Percentiles rank a stretch among this genome's conserved stretches.
Evolutionary conservation across 2,329 filamentous ascomycete species (phyloP).

Genomic region (Penicillium sp.): DNA sequence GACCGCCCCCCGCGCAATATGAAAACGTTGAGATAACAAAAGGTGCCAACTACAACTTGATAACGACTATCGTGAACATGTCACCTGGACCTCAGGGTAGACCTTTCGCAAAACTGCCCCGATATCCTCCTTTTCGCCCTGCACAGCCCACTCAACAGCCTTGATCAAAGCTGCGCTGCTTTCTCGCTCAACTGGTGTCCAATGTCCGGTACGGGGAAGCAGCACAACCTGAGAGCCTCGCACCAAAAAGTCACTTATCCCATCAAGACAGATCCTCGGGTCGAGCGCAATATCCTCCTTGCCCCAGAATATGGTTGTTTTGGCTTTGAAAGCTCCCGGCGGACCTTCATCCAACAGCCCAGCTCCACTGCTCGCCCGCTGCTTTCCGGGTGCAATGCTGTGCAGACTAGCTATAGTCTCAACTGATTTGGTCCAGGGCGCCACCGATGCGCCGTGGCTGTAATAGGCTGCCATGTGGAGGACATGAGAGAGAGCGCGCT

Average conservation of each 20-base stretch:
- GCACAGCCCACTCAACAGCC: conserved; percentile 39
- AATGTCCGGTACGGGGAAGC: conserved; percentile 52
- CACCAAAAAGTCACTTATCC: conserved; percentile 51
- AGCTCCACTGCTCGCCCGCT: conserved; percentile 37
- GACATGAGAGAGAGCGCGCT: conserved; percentile 47
- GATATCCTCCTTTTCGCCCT: conserved; percentile 38
- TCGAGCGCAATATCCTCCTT: conserved; percentile 52
- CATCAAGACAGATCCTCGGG: conserved; percentile 48
- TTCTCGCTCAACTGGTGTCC: conserved; percentile 49
- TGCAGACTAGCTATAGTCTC: conserved; percentile 49
- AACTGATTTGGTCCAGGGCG: conserved; percentile 51
- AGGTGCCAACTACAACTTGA: background rate
- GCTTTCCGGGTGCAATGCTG: conserved; percentile 38
- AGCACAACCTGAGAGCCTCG: conserved; percentile 50
- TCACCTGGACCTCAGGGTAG: conserved; percentile 34
- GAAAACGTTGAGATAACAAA: background rate
- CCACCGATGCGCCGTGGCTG: conserved; percentile 47
- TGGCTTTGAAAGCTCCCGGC: conserved; percentile 49
- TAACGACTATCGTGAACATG: conserved; percentile 29
- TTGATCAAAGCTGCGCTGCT: conserved; percentile 44
- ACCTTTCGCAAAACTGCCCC: conserved; percentile 27
- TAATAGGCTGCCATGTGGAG: conserved; percentile 53
- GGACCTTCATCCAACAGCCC: conserved; percentile 46
- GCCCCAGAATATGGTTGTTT: conserved; percentile 54
- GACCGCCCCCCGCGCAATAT: no score